Percentiles rank a stretch among this genome's conserved stretches.
Evolutionary conservation across 257 asterid genomes (phyloP).

Genomic region (Fraxinus quadrangulata): DNA sequence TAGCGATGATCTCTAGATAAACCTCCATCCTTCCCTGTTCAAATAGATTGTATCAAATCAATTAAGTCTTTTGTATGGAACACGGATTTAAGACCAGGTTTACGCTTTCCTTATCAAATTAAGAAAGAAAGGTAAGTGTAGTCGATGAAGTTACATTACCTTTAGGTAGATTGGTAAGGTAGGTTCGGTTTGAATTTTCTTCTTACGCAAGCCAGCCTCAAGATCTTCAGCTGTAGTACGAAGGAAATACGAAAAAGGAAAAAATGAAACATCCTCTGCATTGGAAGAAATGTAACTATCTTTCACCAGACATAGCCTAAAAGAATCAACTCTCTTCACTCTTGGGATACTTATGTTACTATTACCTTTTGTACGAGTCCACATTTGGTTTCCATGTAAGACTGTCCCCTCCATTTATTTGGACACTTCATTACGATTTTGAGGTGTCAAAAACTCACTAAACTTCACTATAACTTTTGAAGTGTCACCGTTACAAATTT

Average conservation of each 20-base stretch:
- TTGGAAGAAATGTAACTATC: neutral
- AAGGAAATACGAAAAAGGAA: neutral
- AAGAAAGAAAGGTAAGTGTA: neutral
- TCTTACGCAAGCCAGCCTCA: slow-evolving; percentile 75
- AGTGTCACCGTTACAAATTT: neutral
- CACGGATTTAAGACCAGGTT: slow-evolving; percentile 12
- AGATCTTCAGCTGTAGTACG: slow-evolving; percentile 71
- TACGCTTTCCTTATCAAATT: neutral
- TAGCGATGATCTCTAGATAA: slow-evolving; percentile 51
- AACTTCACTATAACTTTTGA: neutral
- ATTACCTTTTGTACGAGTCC: too few relatives aligned
- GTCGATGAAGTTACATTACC: slow-evolving; percentile 42
- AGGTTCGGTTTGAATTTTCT: slow-evolving; percentile 75
- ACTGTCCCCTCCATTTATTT: too few relatives aligned
- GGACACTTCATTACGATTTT: too few relatives aligned
- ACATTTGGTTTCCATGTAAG: too few relatives aligned
- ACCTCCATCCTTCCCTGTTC: slow-evolving; percentile 65
- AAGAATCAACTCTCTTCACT: too few relatives aligned
- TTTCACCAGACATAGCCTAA: neutral
- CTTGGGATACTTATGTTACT: too few relatives aligned
- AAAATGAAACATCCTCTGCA: neutral
- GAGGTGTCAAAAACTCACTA: neutral
- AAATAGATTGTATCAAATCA: slow-evolving; percentile 54
- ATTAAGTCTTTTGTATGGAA: slow-evolving; percentile 28
- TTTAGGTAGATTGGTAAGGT: slow-evolving; percentile 87